Evolutionary conservation across 164 flowering plant species (phyloP), one percentile per base, ranked within the genome.

Genomic region (Piper longum): DNA sequence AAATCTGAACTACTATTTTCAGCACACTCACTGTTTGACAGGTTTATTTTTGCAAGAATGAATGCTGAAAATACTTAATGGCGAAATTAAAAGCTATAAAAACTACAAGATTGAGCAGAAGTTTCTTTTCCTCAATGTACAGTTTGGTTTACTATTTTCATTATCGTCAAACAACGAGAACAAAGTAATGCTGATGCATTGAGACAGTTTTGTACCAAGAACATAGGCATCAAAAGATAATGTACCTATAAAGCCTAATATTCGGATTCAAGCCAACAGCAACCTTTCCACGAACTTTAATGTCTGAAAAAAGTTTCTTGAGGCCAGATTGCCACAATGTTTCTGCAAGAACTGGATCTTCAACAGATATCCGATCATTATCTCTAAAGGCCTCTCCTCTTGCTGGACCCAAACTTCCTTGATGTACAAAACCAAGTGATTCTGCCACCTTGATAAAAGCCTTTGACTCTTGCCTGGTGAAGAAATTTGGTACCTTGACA

Each of bases 231-330:
- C 14, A 48, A 48, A 5, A 48, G 14, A 5, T 48, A 44, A 44
- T 16, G n/a, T 44, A 89, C 98, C 98, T 83, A 76, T 93, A 93
- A 58, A 93, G 82, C 75, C 97, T 83, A 74, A 93, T 85, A 73
- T 85, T 93, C 17, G 98, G 97, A 72, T 93, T 90, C 73, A 93
- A 80, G 14, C 98, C 97, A 66, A 87, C 88, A 64, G 97, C 97
- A 73, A 79, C 79, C 78, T 77, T 88, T 57, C 95, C 89, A 26
- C 85, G 78, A 63, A 90, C 84, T 75, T 78, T 85, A 36, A 90
- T 77, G 59, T 81, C 87, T 48, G 80, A 59, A 74, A 88, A 83
- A 6, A 86, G 41, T 51, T 76, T 78, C 72, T 74, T 67, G 5
- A 93, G 87, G 58, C 97, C 97, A 70, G 90, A 83, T 42, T 83